Percentiles rank a stretch among this genome's conserved stretches.
Evolutionary conservation across 306 rosid genomes (phyloP).

Genomic region (Pachyrhizus erosus): DNA sequence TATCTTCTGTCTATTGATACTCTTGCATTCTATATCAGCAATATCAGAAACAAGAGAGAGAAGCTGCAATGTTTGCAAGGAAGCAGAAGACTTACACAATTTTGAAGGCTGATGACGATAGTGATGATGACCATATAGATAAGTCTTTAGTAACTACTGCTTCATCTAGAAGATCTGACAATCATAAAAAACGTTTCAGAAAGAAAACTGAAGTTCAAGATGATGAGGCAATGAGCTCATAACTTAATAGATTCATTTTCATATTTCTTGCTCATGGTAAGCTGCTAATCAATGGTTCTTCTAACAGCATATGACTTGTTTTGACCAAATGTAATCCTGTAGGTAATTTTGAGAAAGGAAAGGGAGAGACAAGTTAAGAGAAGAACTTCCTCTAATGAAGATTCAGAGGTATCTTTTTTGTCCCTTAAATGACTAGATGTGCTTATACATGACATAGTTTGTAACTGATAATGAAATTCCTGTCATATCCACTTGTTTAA

Average conservation of each 20-base stretch:
- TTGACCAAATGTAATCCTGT: conserved; percentile 53
- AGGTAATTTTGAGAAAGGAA: conserved; percentile 65
- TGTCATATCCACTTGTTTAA: conserved; percentile 14
- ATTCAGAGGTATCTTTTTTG: conserved; percentile 49
- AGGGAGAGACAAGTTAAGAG: not conserved
- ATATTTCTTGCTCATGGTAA: conserved; percentile 42
- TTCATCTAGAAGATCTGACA: conserved; percentile 52
- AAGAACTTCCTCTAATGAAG: too few species aligned
- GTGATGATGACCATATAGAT: not conserved
- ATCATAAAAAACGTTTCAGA: conserved; percentile 70
- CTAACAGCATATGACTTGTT: conserved; percentile 43
- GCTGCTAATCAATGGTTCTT: conserved; percentile 37
- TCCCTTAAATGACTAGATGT: not conserved
- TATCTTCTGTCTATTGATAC: conserved; percentile 23
- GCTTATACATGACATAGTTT: conserved; percentile 6
- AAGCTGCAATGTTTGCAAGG: too few species aligned
- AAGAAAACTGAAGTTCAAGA: conserved; percentile 65
- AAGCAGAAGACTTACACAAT: too few species aligned
- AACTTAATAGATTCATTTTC: conserved; percentile 42
- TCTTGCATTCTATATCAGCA: conserved; percentile 52
- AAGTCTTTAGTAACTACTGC: conserved; percentile 48
- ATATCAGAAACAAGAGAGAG: too few species aligned
- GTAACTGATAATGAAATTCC: conserved; percentile 28
- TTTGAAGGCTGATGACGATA: too few species aligned
- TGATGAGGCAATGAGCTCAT: conserved; percentile 46